These are phyloP conservation scores for Cercospora sojina DNA, from an alignment of 2,329 filamentous ascomycete genomes.

Conservation along the genomic window DNA sequence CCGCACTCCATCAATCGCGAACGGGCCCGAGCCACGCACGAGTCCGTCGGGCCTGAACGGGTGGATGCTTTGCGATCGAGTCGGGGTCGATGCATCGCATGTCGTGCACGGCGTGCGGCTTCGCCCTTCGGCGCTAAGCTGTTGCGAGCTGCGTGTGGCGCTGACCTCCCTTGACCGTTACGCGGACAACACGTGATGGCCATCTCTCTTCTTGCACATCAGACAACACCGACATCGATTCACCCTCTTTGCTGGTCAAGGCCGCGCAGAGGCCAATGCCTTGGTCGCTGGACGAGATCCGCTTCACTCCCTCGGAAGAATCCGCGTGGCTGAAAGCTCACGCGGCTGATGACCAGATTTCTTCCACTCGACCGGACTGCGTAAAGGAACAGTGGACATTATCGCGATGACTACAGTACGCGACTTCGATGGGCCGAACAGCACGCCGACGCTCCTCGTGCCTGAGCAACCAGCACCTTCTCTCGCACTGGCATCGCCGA, in stretches of 20 bases:
- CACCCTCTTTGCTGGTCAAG: background rate
- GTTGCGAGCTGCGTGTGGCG: background rate
- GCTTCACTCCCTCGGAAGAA: background rate
- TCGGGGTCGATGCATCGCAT: background rate
- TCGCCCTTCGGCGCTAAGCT: background rate
- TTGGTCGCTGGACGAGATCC: background rate
- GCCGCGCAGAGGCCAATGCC: background rate
- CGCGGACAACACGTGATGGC: background rate
- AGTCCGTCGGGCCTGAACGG: background rate
- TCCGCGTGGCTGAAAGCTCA: background rate
- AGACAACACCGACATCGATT: background rate
- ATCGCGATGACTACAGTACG: constrained; percentile 14
- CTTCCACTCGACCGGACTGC: background rate
- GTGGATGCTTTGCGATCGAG: background rate
- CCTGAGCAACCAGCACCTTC: background rate
- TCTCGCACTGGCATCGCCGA: background rate
- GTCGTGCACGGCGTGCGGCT: background rate
- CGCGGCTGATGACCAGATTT: background rate
- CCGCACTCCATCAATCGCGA: background rate
- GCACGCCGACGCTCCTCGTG: constrained; percentile 9
- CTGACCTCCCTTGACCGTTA: background rate
- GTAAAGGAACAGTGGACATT: background rate
- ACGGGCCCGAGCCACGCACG: background rate
- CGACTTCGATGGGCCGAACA: constrained; percentile 15
- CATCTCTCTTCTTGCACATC: background rate